Conservation (phyloP, 495 filamentous ascomycete genomes). For the Annulohypoxylon nitens region DNA sequence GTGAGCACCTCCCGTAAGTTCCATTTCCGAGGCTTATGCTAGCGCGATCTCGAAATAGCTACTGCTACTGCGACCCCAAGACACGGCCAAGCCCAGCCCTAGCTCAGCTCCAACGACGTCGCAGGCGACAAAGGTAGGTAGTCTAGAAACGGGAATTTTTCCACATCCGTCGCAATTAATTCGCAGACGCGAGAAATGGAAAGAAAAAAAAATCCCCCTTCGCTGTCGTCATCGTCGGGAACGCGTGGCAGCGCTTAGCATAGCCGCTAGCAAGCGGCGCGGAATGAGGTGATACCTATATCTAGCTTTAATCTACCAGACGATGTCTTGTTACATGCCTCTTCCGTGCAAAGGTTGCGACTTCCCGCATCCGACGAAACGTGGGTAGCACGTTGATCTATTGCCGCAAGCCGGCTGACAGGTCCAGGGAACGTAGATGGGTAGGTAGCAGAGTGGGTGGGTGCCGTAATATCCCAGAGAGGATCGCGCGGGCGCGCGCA, state of each 20-base stretch:
- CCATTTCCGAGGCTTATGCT: conserved; percentile 23
- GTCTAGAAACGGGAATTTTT: neutral
- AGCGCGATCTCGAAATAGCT: conserved; percentile 33
- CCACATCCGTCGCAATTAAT: neutral
- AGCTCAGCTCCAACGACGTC: neutral
- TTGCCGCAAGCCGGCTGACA: conserved; percentile 1
- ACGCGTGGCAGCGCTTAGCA: conserved; percentile 20
- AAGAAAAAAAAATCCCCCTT: neutral
- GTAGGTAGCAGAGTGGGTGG: neutral
- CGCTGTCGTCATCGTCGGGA: neutral
- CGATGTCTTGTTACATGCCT: neutral
- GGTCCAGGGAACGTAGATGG: neutral
- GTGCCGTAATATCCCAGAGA: neutral
- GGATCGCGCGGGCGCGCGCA: neutral
- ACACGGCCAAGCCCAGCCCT: neutral
- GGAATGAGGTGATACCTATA: conserved; percentile 6
- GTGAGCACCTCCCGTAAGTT: neutral
- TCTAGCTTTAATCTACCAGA: neutral
- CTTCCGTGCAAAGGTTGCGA: neutral
- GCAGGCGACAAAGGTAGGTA: neutral
- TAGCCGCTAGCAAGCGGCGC: conserved; percentile 25
- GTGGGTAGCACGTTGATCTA: neutral
- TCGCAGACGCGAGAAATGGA: neutral
- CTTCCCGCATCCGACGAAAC: neutral
- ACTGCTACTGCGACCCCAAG: conserved; percentile 22